phyloP scores from a whole-genome alignment of 1,284 basidiomycete species.

The Acaromyces ingoldii region DNA sequence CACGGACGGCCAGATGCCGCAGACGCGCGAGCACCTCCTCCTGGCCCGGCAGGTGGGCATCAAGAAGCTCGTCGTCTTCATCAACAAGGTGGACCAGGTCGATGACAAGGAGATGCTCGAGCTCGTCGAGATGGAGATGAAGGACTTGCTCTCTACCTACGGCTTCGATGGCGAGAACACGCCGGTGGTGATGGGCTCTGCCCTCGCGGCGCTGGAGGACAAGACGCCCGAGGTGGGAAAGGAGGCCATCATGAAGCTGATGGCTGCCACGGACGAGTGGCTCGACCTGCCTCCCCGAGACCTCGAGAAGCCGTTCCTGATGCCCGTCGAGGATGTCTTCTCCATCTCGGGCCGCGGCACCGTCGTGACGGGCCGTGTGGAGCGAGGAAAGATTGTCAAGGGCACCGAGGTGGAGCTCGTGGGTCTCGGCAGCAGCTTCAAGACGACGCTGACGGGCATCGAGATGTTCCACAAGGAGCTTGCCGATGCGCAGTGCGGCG shows the following conservation, averaged over 20 bases:
- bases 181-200: constrained; percentile 94
- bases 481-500: constrained; percentile 94
- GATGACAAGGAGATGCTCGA: constrained; percentile 97
- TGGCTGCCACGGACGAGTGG: constrained; percentile 88
- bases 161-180: constrained; percentile 96
- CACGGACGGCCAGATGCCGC: constrained; percentile 99
- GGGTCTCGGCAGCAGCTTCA: constrained; percentile 75
- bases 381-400: constrained; percentile 88
- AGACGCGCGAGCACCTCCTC: constrained; percentile 95
- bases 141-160: constrained; percentile 78
- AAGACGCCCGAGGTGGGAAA: constrained; percentile 71
- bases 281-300: constrained; percentile 92
- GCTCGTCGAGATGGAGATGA: constrained; percentile 99
- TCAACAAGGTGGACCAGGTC: constrained; percentile 98
- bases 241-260: constrained; percentile 75
- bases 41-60: constrained; percentile 97
- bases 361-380: constrained; percentile 93
- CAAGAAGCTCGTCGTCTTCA: constrained; percentile 96
- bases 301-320: constrained; percentile 94
- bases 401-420: constrained; percentile 91
- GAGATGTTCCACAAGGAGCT: constrained; percentile 99
- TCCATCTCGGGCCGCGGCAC: constrained; percentile 98
- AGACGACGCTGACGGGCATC: constrained; percentile 93
- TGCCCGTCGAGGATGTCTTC: constrained; percentile 95
- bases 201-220: constrained; percentile 89